phyloP scores from a whole-genome alignment of 345 rosid species.

The Murraya paniculata region DNA sequence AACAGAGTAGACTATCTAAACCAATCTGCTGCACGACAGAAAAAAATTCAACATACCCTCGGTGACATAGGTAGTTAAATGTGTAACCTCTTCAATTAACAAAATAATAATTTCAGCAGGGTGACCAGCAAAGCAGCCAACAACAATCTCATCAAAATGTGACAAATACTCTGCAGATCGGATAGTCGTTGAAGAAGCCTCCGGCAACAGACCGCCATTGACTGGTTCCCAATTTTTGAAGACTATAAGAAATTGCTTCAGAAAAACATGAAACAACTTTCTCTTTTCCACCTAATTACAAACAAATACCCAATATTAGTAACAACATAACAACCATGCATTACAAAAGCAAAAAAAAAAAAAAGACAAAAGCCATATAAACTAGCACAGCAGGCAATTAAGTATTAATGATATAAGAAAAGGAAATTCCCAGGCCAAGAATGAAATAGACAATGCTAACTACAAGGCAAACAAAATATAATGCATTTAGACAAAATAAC shows the following conservation, averaged over 20 bases:
- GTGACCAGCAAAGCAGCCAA: slow-evolving; percentile 68
- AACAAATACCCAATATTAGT: slow-evolving; percentile 2
- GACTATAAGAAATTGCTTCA: slow-evolving; percentile 53
- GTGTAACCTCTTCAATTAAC: slow-evolving; percentile 50
- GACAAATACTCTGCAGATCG: slow-evolving; percentile 32
- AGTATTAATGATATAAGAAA: neutral
- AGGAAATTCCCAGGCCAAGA: neutral
- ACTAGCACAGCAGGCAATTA: neutral
- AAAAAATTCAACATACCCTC: slow-evolving; percentile 48
- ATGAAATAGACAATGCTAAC: neutral
- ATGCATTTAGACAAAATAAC: neutral
- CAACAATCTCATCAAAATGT: slow-evolving; percentile 26
- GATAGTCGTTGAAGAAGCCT: slow-evolving; percentile 30
- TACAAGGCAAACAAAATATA: neutral
- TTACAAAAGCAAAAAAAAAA: neutral
- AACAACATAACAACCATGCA: neutral
- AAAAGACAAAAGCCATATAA: neutral
- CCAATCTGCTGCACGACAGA: slow-evolving; percentile 4
- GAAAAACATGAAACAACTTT: slow-evolving; percentile 51
- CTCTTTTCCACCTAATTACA: slow-evolving; percentile 50
- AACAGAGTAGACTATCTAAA: slow-evolving; percentile 11
- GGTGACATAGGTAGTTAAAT: slow-evolving; percentile 37
- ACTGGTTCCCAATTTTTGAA: slow-evolving; percentile 66
- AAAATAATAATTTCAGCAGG: slow-evolving; percentile 54
- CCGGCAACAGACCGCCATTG: slow-evolving; percentile 38